These are phyloP conservation scores for Apiotrichum akiyoshidainum DNA, from an alignment of 1,284 basidiomycete species.

Conservation along the genomic window DNA sequence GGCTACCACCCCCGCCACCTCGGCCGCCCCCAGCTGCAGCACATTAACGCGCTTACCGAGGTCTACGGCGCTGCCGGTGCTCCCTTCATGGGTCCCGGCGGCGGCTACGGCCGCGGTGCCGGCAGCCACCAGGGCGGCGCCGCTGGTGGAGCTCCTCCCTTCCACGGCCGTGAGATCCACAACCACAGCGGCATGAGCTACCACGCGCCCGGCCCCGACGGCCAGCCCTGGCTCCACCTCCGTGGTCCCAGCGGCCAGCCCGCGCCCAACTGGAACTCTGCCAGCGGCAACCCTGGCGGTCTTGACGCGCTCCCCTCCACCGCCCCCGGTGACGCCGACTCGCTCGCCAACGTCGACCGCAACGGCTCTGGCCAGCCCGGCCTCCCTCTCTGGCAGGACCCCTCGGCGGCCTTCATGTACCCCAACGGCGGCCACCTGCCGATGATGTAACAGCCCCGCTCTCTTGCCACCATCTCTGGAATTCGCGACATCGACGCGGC, in stretches of 20 bases:
- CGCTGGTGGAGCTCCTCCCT: constrained; percentile 15
- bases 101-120: constrained; percentile 26
- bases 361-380: constrained; percentile 17
- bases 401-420: constrained; percentile 25
- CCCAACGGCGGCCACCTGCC: constrained; percentile 23
- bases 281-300: constrained; percentile 12
- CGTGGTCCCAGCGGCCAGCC: constrained; percentile 40
- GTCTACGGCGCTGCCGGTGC: constrained; percentile 46
- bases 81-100: constrained; percentile 35
- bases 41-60: constrained; percentile 51
- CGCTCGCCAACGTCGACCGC: constrained; percentile 15
- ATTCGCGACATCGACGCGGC: constrained; percentile 17
- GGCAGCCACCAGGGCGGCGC: constrained; percentile 14
- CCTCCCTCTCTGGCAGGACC: constrained; percentile 25
- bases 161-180: constrained; percentile 28
- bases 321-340: constrained; percentile 22
- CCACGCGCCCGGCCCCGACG: constrained; percentile 48
- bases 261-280: constrained; percentile 37
- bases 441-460: constrained; percentile 20
- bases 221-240: constrained; percentile 48
- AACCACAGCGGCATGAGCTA: constrained; percentile 45
- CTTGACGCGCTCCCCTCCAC: constrained; percentile 24
- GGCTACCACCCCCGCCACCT: constrained; percentile 45
- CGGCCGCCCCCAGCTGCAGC: constrained; percentile 49
- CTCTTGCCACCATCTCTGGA: not conserved